Evolutionary conservation across 2,329 filamentous ascomycete species (phyloP).

Genomic region (Calonectria pseudoturangicola): DNA sequence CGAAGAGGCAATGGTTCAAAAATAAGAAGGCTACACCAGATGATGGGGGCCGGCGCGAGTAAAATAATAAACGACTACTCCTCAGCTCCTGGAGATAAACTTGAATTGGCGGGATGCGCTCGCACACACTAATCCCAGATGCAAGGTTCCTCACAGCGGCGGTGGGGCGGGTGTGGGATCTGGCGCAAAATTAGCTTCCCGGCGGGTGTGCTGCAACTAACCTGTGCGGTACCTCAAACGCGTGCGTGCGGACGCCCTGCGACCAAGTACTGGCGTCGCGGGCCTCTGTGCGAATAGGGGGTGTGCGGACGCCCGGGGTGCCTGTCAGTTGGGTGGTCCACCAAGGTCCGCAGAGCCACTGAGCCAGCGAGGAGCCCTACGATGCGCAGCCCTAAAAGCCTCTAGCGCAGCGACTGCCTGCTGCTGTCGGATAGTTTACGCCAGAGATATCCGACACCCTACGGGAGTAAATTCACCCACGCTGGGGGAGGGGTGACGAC

Average conservation of each 20-base stretch:
- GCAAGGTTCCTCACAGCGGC: conserved; percentile 40
- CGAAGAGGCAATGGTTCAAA: conserved; percentile 25
- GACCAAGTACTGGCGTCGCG: neutral
- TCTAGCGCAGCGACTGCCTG: conserved; percentile 23
- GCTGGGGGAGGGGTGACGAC: neutral
- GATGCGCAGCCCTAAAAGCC: conserved; percentile 18
- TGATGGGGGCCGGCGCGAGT: conserved; percentile 34
- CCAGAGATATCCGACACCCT: conserved; percentile 33
- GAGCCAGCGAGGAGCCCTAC: neutral
- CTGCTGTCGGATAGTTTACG: conserved; percentile 32
- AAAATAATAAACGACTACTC: conserved; percentile 35
- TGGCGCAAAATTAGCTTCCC: conserved; percentile 36
- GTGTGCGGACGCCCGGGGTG: conserved; percentile 11
- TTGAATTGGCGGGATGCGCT: conserved; percentile 42
- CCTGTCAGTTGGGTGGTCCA: conserved; percentile 24
- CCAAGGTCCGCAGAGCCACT: conserved; percentile 27
- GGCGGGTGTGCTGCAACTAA: conserved; percentile 17
- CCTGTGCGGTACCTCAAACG: conserved; percentile 4
- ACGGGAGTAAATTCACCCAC: neutral
- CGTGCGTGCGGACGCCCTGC: neutral
- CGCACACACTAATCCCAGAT: conserved; percentile 41
- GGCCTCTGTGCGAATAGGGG: neutral
- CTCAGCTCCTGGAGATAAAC: conserved; percentile 51
- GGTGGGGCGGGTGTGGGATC: conserved; percentile 34
- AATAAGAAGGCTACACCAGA: conserved; percentile 27